Evolutionary conservation across 192 early-diverging fungal genomes (phyloP).

Genomic region (Backusella mclennaniae): DNA sequence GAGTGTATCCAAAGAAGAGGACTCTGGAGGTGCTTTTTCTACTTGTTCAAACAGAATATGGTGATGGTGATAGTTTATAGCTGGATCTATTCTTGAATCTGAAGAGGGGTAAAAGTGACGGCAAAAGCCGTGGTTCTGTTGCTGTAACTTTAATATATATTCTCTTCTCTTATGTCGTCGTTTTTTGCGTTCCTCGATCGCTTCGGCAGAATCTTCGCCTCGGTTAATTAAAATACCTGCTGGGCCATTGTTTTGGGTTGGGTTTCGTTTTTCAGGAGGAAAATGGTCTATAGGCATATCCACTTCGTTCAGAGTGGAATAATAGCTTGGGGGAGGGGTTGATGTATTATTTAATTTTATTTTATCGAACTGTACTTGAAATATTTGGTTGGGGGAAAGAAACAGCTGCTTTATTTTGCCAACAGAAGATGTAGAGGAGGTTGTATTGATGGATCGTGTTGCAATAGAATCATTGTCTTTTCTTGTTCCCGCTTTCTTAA

Average conservation of each 20-base stretch:
- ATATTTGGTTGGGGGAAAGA: slow-evolving; percentile 4
- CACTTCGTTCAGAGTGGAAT: neutral
- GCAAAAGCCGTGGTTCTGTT: neutral
- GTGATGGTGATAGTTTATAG: neutral
- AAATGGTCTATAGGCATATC: neutral
- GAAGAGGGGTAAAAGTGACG: neutral
- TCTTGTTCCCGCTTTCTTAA: neutral
- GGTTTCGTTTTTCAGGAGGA: neutral
- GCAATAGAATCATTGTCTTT: slow-evolving; percentile 4
- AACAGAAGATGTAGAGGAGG: neutral
- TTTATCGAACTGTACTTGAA: neutral
- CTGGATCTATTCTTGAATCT: neutral
- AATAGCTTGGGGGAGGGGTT: neutral
- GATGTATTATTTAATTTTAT: neutral
- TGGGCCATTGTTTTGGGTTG: neutral
- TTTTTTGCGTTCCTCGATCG: slow-evolving; percentile 11
- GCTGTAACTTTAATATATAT: slow-evolving; percentile 14
- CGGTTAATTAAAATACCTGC: slow-evolving; percentile 17
- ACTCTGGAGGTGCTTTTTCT: neutral
- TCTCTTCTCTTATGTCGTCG: slow-evolving; percentile 4
- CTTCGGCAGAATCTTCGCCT: slow-evolving; percentile 19
- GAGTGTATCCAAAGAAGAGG: slow-evolving; percentile 1
- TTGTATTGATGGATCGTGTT: neutral
- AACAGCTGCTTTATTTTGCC: slow-evolving; percentile 5
- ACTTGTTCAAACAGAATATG: slow-evolving; percentile 9